phyloP scores from a whole-genome alignment of 176 grass and related monocot species.

The Triticum timopheevii region DNA sequence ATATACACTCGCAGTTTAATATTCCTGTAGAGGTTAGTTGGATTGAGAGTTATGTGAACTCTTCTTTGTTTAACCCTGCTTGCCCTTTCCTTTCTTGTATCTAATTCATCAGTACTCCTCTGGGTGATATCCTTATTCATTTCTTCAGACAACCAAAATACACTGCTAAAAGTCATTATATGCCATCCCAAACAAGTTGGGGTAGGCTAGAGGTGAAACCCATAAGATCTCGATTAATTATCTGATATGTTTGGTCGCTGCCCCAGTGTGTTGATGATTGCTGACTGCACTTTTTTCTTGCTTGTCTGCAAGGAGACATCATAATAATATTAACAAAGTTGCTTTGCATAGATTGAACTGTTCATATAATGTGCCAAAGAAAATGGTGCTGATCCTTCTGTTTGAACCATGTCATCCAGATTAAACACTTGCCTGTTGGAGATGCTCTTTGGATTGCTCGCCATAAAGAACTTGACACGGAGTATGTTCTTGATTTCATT shows the following conservation, averaged over 20 bases:
- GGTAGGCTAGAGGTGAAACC: neutral
- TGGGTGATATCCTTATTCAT: neutral
- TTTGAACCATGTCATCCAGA: too few species aligned
- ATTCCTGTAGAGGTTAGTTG: conserved; percentile 68
- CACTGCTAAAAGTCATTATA: neutral
- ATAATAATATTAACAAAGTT: too few species aligned
- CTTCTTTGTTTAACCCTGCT: neutral
- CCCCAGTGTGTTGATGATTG: neutral
- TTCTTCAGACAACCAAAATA: neutral
- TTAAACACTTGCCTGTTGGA: too few species aligned
- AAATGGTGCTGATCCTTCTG: too few species aligned
- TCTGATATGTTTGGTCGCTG: neutral
- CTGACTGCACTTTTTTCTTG: too few species aligned
- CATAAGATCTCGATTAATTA: neutral
- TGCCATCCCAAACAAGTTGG: neutral
- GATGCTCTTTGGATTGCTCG: too few species aligned
- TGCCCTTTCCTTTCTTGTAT: neutral
- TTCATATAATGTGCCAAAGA: too few species aligned
- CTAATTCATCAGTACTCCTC: neutral
- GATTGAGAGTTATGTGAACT: neutral
- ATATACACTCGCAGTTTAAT: conserved; percentile 53
- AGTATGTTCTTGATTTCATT: too few species aligned
- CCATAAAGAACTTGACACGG: too few species aligned
- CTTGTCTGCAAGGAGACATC: too few species aligned
- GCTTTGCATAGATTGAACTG: too few species aligned